Evolutionary conservation across 1,284 basidiomycete genomes (phyloP).

Genomic region (Microbotryum saponariae): DNA sequence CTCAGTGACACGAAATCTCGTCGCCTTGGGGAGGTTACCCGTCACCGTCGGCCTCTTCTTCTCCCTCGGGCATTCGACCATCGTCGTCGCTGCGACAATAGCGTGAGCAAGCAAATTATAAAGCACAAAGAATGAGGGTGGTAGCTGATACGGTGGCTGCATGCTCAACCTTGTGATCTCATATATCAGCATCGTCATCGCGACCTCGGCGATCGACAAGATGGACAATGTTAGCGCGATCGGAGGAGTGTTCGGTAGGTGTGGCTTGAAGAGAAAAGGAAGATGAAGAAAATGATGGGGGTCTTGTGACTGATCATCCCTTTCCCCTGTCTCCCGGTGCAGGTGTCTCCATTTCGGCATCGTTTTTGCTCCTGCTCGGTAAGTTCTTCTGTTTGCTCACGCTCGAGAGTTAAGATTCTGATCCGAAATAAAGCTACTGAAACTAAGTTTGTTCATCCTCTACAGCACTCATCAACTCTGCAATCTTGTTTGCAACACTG

Average conservation of each 20-base stretch:
- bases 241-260: slow-evolving; percentile 40
- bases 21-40: slow-evolving; percentile 31
- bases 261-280: not conserved
- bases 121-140: not conserved
- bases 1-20: slow-evolving; percentile 30
- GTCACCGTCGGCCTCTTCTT: slow-evolving; percentile 43
- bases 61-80: slow-evolving; percentile 43
- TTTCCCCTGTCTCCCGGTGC: not conserved
- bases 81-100: slow-evolving; percentile 41
- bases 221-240: slow-evolving; percentile 37
- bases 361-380: slow-evolving; percentile 40
- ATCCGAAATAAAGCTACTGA: too few species aligned
- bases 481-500: slow-evolving; percentile 37
- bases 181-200: slow-evolving; percentile 18
- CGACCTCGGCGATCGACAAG: slow-evolving; percentile 35
- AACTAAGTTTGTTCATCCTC: not conserved
- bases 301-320: not conserved
- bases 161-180: not conserved
- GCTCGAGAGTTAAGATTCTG: too few species aligned
- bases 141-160: too few species aligned
- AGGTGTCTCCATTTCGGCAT: slow-evolving; percentile 38
- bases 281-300: not conserved
- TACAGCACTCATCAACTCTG: slow-evolving; percentile 39
- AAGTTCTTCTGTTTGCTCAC: not conserved
- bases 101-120: slow-evolving; percentile 16